Evolutionary conservation across 768 basidiomycete species (phyloP).

Genomic region (Cubamyces sp.): DNA sequence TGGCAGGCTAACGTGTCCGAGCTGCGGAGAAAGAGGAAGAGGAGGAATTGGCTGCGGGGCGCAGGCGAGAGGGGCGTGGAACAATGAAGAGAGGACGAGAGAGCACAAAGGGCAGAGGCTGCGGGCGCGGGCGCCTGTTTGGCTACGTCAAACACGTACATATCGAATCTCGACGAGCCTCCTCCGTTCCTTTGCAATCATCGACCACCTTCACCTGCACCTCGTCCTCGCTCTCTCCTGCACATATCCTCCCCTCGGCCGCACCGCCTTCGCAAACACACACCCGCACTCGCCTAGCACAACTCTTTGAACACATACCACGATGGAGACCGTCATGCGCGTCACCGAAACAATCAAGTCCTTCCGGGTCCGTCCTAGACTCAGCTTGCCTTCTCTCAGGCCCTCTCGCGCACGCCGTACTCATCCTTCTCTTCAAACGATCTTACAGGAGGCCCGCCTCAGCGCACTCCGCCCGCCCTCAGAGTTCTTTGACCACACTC

Average conservation of each 20-base stretch:
- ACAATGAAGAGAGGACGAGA: slow-evolving; percentile 21
- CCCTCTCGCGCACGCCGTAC: slow-evolving; percentile 9
- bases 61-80: slow-evolving; percentile 23
- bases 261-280: slow-evolving; percentile 1
- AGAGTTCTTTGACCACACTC: slow-evolving; percentile 86
- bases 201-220: neutral
- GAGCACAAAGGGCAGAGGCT: slow-evolving; percentile 16
- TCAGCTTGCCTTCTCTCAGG: neutral
- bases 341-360: slow-evolving; percentile 70
- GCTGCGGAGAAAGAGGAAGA: neutral
- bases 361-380: slow-evolving; percentile 59
- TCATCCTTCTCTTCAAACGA: slow-evolving; percentile 2
- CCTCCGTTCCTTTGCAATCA: neutral
- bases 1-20: slow-evolving; percentile 27
- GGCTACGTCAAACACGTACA: slow-evolving; percentile 20
- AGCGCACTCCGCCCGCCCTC: slow-evolving; percentile 70
- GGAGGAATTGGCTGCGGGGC: neutral
- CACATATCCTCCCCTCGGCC: slow-evolving; percentile 16
- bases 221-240: slow-evolving; percentile 3
- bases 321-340: slow-evolving; percentile 70
- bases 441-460: slow-evolving; percentile 71
- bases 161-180: neutral
- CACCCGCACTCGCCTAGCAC: neutral
- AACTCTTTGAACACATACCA: neutral
- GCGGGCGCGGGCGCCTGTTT: slow-evolving; percentile 20